phyloP scores from a whole-genome alignment of 192 early-diverging fungal genomes.

The Coemansia erecta region DNA sequence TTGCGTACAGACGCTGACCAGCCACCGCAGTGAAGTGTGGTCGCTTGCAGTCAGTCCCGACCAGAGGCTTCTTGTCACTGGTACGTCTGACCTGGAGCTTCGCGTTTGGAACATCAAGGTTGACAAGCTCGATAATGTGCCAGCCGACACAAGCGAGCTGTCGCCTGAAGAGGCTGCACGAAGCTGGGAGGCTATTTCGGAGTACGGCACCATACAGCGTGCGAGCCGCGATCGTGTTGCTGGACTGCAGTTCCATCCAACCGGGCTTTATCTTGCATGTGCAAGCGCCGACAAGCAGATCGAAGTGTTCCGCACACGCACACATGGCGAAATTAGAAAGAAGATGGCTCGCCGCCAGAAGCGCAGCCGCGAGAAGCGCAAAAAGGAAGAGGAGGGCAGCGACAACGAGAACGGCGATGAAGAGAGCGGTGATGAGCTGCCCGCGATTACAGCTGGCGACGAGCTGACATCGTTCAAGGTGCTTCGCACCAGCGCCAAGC shows the following conservation, averaged over 20 bases:
- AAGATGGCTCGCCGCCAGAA: constrained; percentile 76
- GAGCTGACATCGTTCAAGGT: constrained; percentile 72
- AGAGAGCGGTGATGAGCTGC: constrained; percentile 8
- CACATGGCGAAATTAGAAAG: constrained; percentile 79
- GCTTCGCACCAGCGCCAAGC: constrained; percentile 73
- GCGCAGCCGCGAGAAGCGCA: constrained; percentile 70
- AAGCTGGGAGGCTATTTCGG: constrained; percentile 65
- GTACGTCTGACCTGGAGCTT: constrained; percentile 79
- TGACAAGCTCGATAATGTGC: constrained; percentile 19
- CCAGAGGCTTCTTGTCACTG: constrained; percentile 72
- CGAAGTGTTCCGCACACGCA: constrained; percentile 80
- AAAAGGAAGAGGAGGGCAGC: constrained; percentile 28
- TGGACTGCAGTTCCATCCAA: constrained; percentile 77
- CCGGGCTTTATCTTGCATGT: constrained; percentile 72
- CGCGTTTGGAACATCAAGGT: constrained; percentile 84
- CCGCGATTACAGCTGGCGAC: constrained; percentile 65
- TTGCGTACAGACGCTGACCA: constrained; percentile 91
- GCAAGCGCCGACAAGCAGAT: constrained; percentile 77
- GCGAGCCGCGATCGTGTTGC: constrained; percentile 78
- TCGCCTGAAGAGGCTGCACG: constrained; percentile 20
- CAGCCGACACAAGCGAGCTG: constrained; percentile 19
- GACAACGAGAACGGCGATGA: constrained; percentile 8
- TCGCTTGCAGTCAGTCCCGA: constrained; percentile 69
- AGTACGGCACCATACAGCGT: constrained; percentile 75
- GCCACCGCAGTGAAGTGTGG: constrained; percentile 95